Evolutionary conservation across 257 asterid genomes (phyloP), one percentile per base, ranked within the genome.

Genomic region (Eustoma russellianum): DNA sequence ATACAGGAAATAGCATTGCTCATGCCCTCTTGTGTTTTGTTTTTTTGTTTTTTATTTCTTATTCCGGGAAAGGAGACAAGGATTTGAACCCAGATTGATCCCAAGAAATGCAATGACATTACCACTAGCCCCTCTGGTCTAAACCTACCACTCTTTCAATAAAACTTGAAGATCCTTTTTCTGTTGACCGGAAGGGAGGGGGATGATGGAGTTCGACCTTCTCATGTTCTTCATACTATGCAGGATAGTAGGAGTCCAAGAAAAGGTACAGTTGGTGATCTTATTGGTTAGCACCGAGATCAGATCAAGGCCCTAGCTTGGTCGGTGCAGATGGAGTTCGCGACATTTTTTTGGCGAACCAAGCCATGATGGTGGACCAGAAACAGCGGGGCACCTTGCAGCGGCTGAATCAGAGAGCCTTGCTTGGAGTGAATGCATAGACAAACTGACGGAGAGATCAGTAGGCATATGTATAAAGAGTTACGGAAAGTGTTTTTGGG

Each of bases 351-450:
- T 18, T 17, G 10, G 35, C 17, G 33, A 24, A 24, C 2, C 30
- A 24, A 4, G 30, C 30, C 30, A 24, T 24, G 30, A 4, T 24
- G 30, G 30, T 24, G 30, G 30, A 24, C 47, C 14, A 8, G n/a
- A 33, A 41, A 3, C 55, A 33, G 17, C 41, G 9, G 19, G 33
- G 41, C 57, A 24, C 48, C 51, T 33, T 24, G 47, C 16, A 17
- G 56, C 3, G 11, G 44, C 52, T 55, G 62, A 55, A 49, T 44
- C 62, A 63, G 46, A 33, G 38, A 13, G 41, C 62, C n/a, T 12
- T 14, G 9, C 9, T 46, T 24, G 30, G 30, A 24, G 3, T 24
- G 30, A 24, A 24, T 24, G 30, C 30, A 24, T 1, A 24, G 30
- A 24, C 30, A 24, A 24, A 24, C 30, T 24, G 30, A 24, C 30